phyloP scores from a whole-genome alignment of 179 eudicot genomes.

The Corrigiola litoralis region DNA sequence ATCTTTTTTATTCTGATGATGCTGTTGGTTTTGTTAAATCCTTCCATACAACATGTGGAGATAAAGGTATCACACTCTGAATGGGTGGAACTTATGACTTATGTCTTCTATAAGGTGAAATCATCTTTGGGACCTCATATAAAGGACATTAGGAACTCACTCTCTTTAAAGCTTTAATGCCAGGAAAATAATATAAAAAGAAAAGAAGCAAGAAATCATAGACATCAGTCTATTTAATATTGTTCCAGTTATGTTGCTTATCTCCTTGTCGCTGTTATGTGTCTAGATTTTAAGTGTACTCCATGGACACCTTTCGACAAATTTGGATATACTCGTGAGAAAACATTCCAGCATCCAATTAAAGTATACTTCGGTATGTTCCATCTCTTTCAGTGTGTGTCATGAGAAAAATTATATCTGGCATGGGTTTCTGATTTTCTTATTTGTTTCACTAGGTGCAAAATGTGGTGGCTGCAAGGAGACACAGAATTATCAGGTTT shows the following conservation, averaged over 20 bases:
- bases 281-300: constrained; percentile 69
- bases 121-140: not conserved
- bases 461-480: constrained; percentile 84
- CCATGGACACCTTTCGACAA: constrained; percentile 61
- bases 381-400: not conserved
- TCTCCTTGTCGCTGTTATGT: constrained; percentile 1
- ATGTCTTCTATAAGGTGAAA: not conserved
- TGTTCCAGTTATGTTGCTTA: not conserved
- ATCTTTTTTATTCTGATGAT: constrained; percentile 63
- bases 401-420: not conserved
- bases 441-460: constrained; percentile 51
- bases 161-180: not conserved
- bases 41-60: constrained; percentile 73
- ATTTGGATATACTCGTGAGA: constrained; percentile 60
- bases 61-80: constrained; percentile 56
- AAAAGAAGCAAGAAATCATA: not conserved
- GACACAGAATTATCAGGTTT: constrained; percentile 68
- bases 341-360: constrained; percentile 82
- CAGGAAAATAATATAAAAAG: not conserved
- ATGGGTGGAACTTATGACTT: not conserved
- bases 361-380: constrained; percentile 81
- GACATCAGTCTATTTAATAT: not conserved
- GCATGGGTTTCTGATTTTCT: constrained; percentile 11
- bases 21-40: constrained; percentile 59
- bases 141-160: not conserved